Percentiles rank a stretch among this genome's conserved stretches.
phyloP scores from a whole-genome alignment of 768 basidiomycete genomes.

The Leccinum uliginosum region DNA sequence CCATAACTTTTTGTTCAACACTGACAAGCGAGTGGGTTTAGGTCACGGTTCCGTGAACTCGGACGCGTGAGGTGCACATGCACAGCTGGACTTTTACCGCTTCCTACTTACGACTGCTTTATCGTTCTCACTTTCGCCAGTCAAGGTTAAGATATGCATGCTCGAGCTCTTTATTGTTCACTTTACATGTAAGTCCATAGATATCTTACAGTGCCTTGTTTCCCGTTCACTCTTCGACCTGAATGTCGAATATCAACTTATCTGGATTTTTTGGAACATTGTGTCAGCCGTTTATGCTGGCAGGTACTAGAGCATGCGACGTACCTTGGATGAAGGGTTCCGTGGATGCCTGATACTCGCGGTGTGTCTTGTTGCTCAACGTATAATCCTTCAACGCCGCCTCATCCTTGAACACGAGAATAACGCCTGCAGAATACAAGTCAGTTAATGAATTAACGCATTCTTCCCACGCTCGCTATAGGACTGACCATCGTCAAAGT shows the following conservation, averaged over 20 bases:
- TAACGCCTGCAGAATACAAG: background rate
- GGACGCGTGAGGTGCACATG: background rate
- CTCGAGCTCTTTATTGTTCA: slow-evolving; percentile 5
- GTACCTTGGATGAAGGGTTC: slow-evolving; percentile 19
- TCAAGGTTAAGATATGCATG: background rate
- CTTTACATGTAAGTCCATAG: background rate
- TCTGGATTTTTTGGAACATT: slow-evolving; percentile 5
- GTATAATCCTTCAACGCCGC: background rate
- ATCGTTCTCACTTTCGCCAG: background rate
- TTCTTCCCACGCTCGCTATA: background rate
- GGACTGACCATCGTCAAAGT: slow-evolving; percentile 21
- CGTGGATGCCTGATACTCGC: slow-evolving; percentile 1
- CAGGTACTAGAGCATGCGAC: background rate
- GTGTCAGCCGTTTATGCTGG: background rate
- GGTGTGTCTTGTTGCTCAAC: slow-evolving; percentile 8
- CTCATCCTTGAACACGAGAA: background rate
- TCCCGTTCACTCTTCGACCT: slow-evolving; percentile 12
- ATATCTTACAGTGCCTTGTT: background rate
- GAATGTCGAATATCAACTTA: slow-evolving; percentile 23
- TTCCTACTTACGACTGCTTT: slow-evolving; percentile 66
- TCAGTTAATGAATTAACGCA: background rate
- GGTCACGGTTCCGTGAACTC: no score
- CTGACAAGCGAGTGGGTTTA: slow-evolving; percentile 60
- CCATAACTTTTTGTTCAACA: slow-evolving; percentile 90
- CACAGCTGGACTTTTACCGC: slow-evolving; percentile 49